Conservation (phyloP, 2,329 filamentous ascomycete genomes). For the Fusarium liriodendri region DNA sequence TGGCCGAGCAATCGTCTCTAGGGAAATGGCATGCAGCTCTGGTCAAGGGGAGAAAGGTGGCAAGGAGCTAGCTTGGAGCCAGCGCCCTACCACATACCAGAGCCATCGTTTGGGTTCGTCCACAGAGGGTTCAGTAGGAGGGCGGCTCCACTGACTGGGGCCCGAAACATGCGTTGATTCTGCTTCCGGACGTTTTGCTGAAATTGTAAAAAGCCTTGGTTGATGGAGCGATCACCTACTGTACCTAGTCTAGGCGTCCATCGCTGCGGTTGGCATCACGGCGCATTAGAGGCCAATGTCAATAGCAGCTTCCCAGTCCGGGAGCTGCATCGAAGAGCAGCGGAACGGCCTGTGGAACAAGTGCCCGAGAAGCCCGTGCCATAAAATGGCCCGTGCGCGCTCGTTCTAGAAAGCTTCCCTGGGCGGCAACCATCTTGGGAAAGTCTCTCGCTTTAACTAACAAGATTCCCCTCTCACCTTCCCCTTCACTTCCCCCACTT, state of each 20-base stretch:
- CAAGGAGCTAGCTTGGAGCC: slow-evolving; percentile 4
- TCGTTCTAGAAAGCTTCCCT: slow-evolving; percentile 48
- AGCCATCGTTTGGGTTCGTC: slow-evolving; percentile 3
- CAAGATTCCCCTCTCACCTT: slow-evolving; percentile 10
- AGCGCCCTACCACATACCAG: slow-evolving; percentile 27
- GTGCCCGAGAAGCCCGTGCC: slow-evolving; percentile 33
- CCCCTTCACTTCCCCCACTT: slow-evolving; percentile 27
- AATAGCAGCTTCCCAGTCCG: slow-evolving; percentile 27
- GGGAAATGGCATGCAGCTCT: not conserved
- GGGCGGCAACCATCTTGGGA: slow-evolving; percentile 35
- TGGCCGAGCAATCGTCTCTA: not conserved
- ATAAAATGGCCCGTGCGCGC: slow-evolving; percentile 30
- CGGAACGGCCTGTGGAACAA: slow-evolving; percentile 43
- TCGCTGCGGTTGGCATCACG: not conserved
- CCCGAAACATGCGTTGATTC: slow-evolving; percentile 17
- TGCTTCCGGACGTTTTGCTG: slow-evolving; percentile 25
- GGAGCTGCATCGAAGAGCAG: slow-evolving; percentile 44
- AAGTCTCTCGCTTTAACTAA: slow-evolving; percentile 21
- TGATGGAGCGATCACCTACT: not conserved
- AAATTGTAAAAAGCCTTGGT: not conserved
- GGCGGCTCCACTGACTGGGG: not conserved
- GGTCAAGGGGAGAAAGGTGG: not conserved
- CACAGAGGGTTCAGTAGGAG: not conserved
- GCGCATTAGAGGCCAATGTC: too few relatives aligned
- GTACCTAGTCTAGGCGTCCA: not conserved